These are phyloP conservation scores for Acanthamoeba castellanii DNA, from an alignment of 208 protist genomes.

Conservation along the genomic window DNA sequence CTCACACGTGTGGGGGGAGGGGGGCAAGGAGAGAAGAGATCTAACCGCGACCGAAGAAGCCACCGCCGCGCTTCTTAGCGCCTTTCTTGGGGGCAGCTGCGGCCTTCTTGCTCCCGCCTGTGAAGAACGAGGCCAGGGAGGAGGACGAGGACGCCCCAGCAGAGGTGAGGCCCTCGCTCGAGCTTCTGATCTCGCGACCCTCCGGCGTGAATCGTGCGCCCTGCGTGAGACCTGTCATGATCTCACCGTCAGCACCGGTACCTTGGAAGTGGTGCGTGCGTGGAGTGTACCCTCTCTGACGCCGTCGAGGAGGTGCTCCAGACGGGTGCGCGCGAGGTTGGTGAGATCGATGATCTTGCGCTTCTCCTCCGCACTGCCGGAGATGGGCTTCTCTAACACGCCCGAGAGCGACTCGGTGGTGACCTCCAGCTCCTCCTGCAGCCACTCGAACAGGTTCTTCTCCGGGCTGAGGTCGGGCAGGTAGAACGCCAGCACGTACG, in stretches of 20 bases:
- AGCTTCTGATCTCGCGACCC: slow-evolving; percentile 14
- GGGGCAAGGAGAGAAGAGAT: no score
- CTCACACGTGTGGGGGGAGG: no score
- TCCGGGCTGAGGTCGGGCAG: slow-evolving; percentile 67
- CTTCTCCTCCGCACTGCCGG: neutral
- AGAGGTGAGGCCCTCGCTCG: neutral
- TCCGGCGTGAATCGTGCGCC: slow-evolving; percentile 41
- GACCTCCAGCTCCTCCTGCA: slow-evolving; percentile 75
- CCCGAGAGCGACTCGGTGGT: slow-evolving; percentile 70
- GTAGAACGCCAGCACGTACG: slow-evolving; percentile 77
- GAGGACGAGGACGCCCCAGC: no score
- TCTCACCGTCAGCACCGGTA: no score
- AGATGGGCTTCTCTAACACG: slow-evolving; percentile 59
- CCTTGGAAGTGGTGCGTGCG: neutral
- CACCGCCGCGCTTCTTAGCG: no score
- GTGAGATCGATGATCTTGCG: slow-evolving; percentile 58
- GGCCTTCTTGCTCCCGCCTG: no score
- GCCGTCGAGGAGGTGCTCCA: slow-evolving; percentile 57
- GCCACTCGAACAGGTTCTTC: slow-evolving; percentile 80
- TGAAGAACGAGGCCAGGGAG: no score
- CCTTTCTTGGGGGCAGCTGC: no score
- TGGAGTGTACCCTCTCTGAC: slow-evolving; percentile 24
- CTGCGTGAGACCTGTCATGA: slow-evolving; percentile 26
- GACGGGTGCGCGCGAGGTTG: slow-evolving; percentile 35
- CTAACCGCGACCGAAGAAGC: no score